These are phyloP conservation scores for Fraxinus paxiana DNA, from an alignment of 305 asterid genomes.

Conservation along the genomic window DNA sequence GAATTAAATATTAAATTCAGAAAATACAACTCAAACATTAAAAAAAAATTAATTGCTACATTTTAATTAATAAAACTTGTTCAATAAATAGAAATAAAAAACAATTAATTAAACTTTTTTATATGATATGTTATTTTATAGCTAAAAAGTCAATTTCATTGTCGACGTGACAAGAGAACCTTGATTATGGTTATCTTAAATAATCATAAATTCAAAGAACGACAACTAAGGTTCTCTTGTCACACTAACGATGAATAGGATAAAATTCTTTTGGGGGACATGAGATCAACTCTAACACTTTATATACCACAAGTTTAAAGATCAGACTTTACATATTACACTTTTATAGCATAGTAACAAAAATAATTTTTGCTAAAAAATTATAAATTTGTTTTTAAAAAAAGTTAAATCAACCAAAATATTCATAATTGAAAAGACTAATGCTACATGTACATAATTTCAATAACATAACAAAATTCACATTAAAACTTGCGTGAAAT, in stretches of 20 bases:
- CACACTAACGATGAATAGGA: too few relatives aligned
- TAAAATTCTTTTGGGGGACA: too few relatives aligned
- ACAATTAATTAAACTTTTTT: too few relatives aligned
- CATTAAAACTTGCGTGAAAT: too few relatives aligned
- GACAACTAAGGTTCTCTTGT: too few relatives aligned
- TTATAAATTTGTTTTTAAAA: too few relatives aligned
- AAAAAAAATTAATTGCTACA: background rate
- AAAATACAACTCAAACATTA: background rate
- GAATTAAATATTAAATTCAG: background rate
- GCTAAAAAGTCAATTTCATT: background rate
- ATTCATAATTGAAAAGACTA: background rate
- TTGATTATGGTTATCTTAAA: too few relatives aligned
- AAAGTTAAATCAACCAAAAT: background rate
- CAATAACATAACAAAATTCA: too few relatives aligned
- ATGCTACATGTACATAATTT: background rate
- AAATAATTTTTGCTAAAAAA: too few relatives aligned
- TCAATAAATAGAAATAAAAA: background rate
- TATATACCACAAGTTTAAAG: background rate
- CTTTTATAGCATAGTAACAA: background rate
- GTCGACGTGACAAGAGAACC: too few relatives aligned
- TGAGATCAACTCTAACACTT: too few relatives aligned
- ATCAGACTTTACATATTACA: background rate
- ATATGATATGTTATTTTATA: background rate
- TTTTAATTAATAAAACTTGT: background rate
- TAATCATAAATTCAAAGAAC: too few relatives aligned